Evolutionary conservation across 306 rosid species (phyloP).

Genomic region (Mimosa bimucronata): DNA sequence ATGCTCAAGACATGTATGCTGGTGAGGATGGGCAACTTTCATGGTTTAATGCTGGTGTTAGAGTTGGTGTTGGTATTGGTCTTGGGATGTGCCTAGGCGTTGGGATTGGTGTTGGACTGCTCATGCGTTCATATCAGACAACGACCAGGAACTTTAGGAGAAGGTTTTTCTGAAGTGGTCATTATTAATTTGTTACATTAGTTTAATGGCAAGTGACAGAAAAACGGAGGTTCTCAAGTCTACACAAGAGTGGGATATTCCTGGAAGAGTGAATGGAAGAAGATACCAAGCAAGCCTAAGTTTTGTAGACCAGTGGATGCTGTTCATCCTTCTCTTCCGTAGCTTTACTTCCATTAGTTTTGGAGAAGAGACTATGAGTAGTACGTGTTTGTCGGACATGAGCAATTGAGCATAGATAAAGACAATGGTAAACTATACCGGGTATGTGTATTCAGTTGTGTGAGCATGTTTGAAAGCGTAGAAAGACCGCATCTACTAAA

Average conservation of each 20-base stretch:
- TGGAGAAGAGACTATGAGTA: background rate
- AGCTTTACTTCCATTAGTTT: background rate
- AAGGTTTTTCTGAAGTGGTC: conserved; percentile 55
- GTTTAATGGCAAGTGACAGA: background rate
- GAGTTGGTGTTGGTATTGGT: conserved; percentile 94
- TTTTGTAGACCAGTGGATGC: conserved; percentile 21
- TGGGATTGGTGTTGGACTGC: conserved; percentile 86
- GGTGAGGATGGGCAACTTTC: conserved; percentile 89
- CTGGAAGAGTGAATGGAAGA: background rate
- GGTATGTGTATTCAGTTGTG: background rate
- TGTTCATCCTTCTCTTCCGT: conserved; percentile 3
- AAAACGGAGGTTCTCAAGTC: background rate
- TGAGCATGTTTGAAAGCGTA: background rate
- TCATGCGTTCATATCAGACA: conserved; percentile 93
- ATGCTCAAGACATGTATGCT: conserved; percentile 68
- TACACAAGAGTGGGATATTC: background rate
- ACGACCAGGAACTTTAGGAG: conserved; percentile 81
- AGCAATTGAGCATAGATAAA: background rate
- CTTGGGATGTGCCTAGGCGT: conserved; percentile 93
- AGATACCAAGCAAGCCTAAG: conserved; percentile 8
- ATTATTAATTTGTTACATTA: conserved; percentile 15
- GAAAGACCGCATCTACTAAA: background rate
- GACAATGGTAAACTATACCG: background rate
- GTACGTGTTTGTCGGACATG: background rate
- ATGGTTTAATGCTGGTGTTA: conserved; percentile 93